Evolutionary conservation across 2,329 filamentous ascomycete species (phyloP).

Genomic region (Fusarium metavorans): DNA sequence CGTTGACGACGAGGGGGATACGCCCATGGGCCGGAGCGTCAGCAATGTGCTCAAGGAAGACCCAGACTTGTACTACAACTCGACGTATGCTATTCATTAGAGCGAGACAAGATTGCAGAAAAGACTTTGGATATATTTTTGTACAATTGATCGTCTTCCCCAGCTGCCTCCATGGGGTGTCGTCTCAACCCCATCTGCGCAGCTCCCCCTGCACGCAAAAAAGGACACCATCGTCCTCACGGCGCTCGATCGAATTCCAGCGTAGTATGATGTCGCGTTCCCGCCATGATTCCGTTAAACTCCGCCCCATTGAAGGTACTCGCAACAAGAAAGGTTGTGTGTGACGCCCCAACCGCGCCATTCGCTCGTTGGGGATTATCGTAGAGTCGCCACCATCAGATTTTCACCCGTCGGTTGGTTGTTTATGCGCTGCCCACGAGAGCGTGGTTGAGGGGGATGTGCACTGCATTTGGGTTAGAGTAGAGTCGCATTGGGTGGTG

Average conservation of each 20-base stretch:
- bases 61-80: slow-evolving; percentile 41
- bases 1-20: slow-evolving; percentile 72
- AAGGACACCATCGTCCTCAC: slow-evolving; percentile 25
- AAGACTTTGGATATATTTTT: slow-evolving; percentile 41
- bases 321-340: slow-evolving; percentile 40
- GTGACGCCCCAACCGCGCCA: slow-evolving; percentile 11
- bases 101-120: slow-evolving; percentile 23
- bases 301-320: slow-evolving; percentile 43
- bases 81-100: slow-evolving; percentile 30
- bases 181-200: slow-evolving; percentile 12
- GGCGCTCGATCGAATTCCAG: slow-evolving; percentile 34
- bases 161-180: slow-evolving; percentile 13
- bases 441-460: slow-evolving; percentile 78
- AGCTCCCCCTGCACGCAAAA: slow-evolving; percentile 17
- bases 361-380: slow-evolving; percentile 27
- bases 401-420: slow-evolving; percentile 19
- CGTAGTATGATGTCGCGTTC: slow-evolving; percentile 41
- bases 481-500: neutral
- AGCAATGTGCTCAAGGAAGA: slow-evolving; percentile 67
- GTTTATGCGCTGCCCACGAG: slow-evolving; percentile 74
- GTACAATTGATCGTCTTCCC: slow-evolving; percentile 38
- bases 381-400: slow-evolving; percentile 31
- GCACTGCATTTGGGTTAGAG: slow-evolving; percentile 59
- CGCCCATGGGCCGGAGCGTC: slow-evolving; percentile 67
- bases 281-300: slow-evolving; percentile 44